Conservation (phyloP, 225 moss, liverwort and hornwort species). For the Takakia lepidozioides region DNA sequence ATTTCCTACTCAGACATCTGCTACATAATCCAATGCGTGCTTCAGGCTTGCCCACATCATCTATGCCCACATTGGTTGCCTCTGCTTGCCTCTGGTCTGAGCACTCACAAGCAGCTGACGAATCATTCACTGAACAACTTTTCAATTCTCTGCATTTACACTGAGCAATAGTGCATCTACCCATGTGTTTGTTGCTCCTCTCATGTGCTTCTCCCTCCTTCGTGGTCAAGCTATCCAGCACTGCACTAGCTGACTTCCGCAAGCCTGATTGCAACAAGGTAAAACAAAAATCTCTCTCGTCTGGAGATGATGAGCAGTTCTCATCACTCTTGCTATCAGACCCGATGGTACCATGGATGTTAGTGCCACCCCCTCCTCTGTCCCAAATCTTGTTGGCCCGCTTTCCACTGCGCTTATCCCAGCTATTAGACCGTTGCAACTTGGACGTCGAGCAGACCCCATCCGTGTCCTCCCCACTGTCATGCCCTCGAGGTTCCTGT, state of each 20-base stretch:
- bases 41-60: too few relatives aligned
- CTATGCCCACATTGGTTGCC: too few relatives aligned
- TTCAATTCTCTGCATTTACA: conserved; percentile 16
- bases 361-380: conserved; percentile 17
- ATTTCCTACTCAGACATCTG: too few relatives aligned
- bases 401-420: conserved; percentile 55
- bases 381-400: conserved; percentile 81
- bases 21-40: too few relatives aligned
- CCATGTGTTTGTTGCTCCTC: conserved; percentile 18
- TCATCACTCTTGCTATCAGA: conserved; percentile 53
- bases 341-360: conserved; percentile 12
- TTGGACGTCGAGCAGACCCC: conserved; percentile 18
- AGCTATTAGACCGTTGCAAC: conserved; percentile 27
- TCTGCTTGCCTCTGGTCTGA: too few relatives aligned
- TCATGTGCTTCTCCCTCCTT: conserved; percentile 24
- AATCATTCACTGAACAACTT: too few relatives aligned
- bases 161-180: conserved; percentile 17
- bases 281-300: conserved; percentile 46
- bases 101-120: conserved; percentile 20
- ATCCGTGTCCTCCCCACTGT: conserved; percentile 62
- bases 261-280: conserved; percentile 16
- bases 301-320: conserved; percentile 38
- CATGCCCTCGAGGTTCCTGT: conserved; percentile 38
- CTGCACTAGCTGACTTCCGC: conserved; percentile 40
- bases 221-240: conserved; percentile 23